phyloP scores from a whole-genome alignment of 495 filamentous ascomycete genomes.

The Aspergillus taichungensis region DNA sequence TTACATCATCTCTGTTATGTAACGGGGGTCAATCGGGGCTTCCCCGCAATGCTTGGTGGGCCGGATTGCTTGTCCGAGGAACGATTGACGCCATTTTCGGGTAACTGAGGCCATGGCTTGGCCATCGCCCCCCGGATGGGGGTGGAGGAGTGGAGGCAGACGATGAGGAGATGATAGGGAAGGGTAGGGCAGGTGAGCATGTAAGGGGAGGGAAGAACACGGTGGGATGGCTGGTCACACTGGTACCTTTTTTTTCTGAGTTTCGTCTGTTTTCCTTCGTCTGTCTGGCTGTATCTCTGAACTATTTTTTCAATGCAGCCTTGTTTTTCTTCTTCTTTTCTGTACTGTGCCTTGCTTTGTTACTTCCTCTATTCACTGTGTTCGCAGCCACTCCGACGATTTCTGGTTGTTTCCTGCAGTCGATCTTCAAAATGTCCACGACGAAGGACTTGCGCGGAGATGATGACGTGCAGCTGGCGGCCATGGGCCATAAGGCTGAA shows the following conservation, averaged over 20 bases:
- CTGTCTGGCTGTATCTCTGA: not conserved
- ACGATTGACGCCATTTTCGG: not conserved
- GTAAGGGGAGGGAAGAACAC: not conserved
- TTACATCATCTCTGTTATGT: not conserved
- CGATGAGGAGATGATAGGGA: not conserved
- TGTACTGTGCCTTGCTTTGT: not conserved
- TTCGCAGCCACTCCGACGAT: too few relatives aligned
- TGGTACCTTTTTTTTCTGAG: too few relatives aligned
- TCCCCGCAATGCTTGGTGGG: too few relatives aligned
- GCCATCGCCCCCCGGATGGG: not conserved
- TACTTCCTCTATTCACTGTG: not conserved
- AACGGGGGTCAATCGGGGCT: too few relatives aligned
- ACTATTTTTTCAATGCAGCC: not conserved
- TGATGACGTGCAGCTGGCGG: constrained; percentile 49
- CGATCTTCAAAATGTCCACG: constrained; percentile 1
- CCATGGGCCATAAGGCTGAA: constrained; percentile 57
- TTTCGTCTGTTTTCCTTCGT: not conserved
- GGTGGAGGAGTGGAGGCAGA: too few relatives aligned
- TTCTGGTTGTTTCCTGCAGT: too few relatives aligned
- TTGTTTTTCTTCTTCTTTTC: not conserved
- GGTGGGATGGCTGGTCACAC: too few relatives aligned
- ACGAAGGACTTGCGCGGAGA: constrained; percentile 19
- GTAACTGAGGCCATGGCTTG: not conserved
- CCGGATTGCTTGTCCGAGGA: not conserved
- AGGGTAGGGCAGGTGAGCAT: too few relatives aligned